Evolutionary conservation across 352 stramenopile species (phyloP), one percentile per base, ranked within the genome.

Genomic region (Pythium folliculosum): DNA sequence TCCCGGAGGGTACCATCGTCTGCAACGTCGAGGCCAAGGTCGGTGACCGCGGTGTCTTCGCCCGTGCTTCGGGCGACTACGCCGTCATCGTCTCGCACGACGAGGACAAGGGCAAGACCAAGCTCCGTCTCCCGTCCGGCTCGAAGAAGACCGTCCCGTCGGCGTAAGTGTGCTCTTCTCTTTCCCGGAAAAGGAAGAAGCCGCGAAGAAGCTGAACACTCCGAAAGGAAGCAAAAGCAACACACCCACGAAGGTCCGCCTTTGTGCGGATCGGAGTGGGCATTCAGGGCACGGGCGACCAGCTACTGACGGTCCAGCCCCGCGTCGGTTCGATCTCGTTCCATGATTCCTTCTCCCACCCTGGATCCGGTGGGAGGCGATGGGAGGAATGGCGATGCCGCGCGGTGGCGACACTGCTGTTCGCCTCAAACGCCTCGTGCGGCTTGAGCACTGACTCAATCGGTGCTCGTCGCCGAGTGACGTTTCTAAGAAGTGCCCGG

Each of bases 1-100:
- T 99, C 68, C 97, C 98, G 43, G 97, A 99, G 89, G 97, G 98
- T 94, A 99, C 98, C 76, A 98, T 99, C 69, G 91, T 99, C 47
- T 99, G 97, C 95, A 99, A 99, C 85, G 87, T 99, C 40, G 98
- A 99, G 88, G 79, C 84, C 59, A 84, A 91, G 69, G 87, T 96
- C 52, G 98, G 98, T 65, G 97, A 99, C 86, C 93, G 97, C 63
- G 98, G 98, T 66, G 90, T 87, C 63, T 98, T 99, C 78, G 97
- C 96, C 40, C 94, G 96, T 74, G 95, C 90, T 70, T 99, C 96
- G 70, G 98, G 98, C 64, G 92, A 98, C 84, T 99, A 99, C 89
- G 96, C 95, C 63, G 97, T 99, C 70, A 97, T 99, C 64, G 97
- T 99, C 75, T 92, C 94, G 65, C 97, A 99, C 83, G 97, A 99